Evolutionary conservation across 148 eudicot species (phyloP).

Genomic region (Rhododendron simsii): DNA sequence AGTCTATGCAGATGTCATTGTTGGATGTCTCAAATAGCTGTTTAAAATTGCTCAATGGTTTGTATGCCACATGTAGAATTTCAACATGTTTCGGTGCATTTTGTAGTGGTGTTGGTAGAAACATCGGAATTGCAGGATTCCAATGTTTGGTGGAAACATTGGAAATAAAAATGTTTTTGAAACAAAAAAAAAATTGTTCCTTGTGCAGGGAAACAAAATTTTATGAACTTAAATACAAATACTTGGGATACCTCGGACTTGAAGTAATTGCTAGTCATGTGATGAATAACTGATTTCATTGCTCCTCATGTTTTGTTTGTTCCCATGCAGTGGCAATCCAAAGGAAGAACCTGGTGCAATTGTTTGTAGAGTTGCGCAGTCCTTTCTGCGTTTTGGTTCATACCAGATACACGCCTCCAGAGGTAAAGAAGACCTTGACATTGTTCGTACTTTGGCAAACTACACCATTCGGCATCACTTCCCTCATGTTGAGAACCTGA

Average conservation of each 20-base stretch:
- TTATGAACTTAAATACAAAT: background rate
- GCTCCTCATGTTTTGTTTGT: background rate
- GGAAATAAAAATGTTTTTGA: background rate
- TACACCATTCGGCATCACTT: constrained; percentile 86
- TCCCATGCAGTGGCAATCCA: constrained; percentile 82
- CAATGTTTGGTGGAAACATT: background rate
- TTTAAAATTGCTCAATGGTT: background rate
- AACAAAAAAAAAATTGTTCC: background rate
- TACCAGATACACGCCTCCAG: constrained; percentile 91
- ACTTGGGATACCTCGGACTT: background rate
- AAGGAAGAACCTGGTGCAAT: constrained; percentile 99
- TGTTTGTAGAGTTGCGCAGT: constrained; percentile 95
- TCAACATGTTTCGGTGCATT: background rate
- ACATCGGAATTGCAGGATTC: background rate
- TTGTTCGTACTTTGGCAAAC: constrained; percentile 80
- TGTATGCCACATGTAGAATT: background rate
- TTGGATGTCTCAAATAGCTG: background rate
- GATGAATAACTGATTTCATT: background rate
- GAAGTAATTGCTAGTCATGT: background rate
- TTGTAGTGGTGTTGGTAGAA: background rate
- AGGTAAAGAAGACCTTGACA: constrained; percentile 75
- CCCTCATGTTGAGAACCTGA: constrained; percentile 82
- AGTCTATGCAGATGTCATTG: background rate
- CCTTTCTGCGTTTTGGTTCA: constrained; percentile 97
- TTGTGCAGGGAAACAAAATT: background rate